Base-by-base conservation (phyloP, 768 basidiomycete genomes). In the Rubroboletus satanas region DNA sequence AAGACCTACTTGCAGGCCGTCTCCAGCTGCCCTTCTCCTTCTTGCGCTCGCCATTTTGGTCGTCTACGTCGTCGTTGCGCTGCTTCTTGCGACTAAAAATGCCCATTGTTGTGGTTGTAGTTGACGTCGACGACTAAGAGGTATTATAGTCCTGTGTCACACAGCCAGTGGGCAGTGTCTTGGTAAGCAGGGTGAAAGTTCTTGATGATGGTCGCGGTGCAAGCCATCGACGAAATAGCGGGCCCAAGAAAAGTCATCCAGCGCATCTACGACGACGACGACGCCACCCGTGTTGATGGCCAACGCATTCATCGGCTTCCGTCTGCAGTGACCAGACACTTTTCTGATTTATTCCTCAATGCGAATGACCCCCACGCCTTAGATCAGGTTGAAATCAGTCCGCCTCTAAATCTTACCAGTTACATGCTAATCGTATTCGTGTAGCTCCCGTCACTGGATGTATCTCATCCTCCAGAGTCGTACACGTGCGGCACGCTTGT, bases 11-110 rank as follows among this genome's bases (percentile, higher is more conserved):
- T 45, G 92, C 92, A 57, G 92, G 92, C 61, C 66, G 66, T 58
- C 82, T 79, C 92, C 90, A 93, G 64, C 80, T 85, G 50, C 86
- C 86, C 77, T 93, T 94, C 63, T 91, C 87, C 75, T 88, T 91
- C 74, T 85, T 86, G 46, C 76, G 74, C 50, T 83, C 82, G 23
- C 71, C 69, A 3, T 75, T 71, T 47, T 74, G 73, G 63, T 80
- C 78, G 41, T 67, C 70, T 0, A 52, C 45, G 48, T 73, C 67
- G 54, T 71, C 71, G 32, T 58, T 65, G 49, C 62, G 68, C 52
- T 59, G 69, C 50, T 71, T 77, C 67, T 77, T 84, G 64, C 84
- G 77, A 58, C 69, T 84, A 74, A 85, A 84, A 37, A 85, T 74
- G 49, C 75, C 77, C 84, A 85, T 84, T 42, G 62, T 59, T 35